phyloP scores from a whole-genome alignment of 192 early-diverging fungal genomes.

The Spizellomyces sp. region DNA sequence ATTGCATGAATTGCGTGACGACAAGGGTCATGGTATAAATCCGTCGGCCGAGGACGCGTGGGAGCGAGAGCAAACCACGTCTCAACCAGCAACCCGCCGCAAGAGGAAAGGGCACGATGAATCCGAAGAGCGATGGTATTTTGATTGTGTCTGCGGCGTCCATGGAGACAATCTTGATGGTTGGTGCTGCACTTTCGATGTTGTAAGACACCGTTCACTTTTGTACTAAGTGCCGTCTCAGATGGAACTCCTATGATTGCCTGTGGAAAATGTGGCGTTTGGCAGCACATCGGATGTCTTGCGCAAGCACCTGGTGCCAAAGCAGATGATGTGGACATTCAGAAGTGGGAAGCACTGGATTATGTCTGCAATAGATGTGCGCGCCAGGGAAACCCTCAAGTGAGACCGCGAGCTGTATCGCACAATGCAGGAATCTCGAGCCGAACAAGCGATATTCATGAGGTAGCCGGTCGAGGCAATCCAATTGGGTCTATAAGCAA shows the following conservation, averaged over 20 bases:
- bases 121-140: conserved; percentile 40
- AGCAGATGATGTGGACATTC: conserved; percentile 17
- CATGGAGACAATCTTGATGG: conserved; percentile 51
- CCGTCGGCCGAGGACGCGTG: conserved; percentile 16
- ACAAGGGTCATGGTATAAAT: conserved; percentile 13
- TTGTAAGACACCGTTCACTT: background rate
- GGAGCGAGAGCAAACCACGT: conserved; percentile 19
- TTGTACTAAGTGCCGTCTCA: background rate
- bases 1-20: conserved; percentile 1
- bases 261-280: conserved; percentile 66
- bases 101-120: conserved; percentile 28
- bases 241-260: conserved; percentile 76
- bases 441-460: too few species aligned
- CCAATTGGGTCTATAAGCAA: too few species aligned
- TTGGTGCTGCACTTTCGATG: conserved; percentile 21
- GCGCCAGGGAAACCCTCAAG: conserved; percentile 2
- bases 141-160: conserved; percentile 52
- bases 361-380: conserved; percentile 56
- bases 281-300: conserved; percentile 75
- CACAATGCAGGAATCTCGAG: too few species aligned
- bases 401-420: background rate
- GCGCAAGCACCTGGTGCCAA: conserved; percentile 25
- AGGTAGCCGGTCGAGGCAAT: too few species aligned
- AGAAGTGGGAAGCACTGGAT: conserved; percentile 48
- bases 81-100: conserved; percentile 3